phyloP scores from a whole-genome alignment of 2,329 filamentous ascomycete species.

The Aspergillus candidus region DNA sequence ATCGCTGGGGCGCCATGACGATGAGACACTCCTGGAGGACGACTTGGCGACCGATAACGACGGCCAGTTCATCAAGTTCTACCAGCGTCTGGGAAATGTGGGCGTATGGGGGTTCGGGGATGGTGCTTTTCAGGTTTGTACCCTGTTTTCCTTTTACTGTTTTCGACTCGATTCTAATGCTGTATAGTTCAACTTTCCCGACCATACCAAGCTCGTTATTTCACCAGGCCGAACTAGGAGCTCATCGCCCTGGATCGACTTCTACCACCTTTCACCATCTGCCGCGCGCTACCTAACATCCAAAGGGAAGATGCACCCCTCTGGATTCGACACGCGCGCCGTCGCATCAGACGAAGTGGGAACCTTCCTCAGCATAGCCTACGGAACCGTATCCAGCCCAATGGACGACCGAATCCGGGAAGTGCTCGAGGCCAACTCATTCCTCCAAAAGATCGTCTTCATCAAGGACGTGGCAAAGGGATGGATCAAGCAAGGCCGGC shows the following conservation, averaged over 20 bases:
- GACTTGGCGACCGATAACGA: conserved; percentile 21
- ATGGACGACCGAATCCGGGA: conserved; percentile 36
- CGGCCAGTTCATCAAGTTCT: conserved; percentile 44
- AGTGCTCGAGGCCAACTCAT: conserved; percentile 41
- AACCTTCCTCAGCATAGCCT: conserved; percentile 36
- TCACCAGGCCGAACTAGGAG: conserved; percentile 35
- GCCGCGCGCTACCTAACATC: conserved; percentile 40
- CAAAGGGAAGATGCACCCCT: conserved; percentile 38
- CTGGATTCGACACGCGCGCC: conserved; percentile 39
- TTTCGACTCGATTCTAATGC: neutral
- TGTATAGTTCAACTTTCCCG: conserved; percentile 45
- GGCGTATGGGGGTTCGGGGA: conserved; percentile 49
- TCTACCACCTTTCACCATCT: conserved; percentile 44
- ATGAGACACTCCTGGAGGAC: conserved; percentile 28
- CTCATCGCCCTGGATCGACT: conserved; percentile 41
- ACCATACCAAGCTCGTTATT: conserved; percentile 48
- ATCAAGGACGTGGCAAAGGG: conserved; percentile 36
- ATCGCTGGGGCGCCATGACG: conserved; percentile 37
- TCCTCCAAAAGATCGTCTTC: conserved; percentile 39
- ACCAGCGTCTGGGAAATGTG: conserved; percentile 47
- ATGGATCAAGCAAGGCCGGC: conserved; percentile 34
- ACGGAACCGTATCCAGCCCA: conserved; percentile 28
- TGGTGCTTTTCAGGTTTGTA: conserved; percentile 40
- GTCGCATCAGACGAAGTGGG: conserved; percentile 37
- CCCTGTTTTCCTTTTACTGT: neutral